Conservation (phyloP, 2,329 filamentous ascomycete species). For the Aureobasidium melanogenum region DNA sequence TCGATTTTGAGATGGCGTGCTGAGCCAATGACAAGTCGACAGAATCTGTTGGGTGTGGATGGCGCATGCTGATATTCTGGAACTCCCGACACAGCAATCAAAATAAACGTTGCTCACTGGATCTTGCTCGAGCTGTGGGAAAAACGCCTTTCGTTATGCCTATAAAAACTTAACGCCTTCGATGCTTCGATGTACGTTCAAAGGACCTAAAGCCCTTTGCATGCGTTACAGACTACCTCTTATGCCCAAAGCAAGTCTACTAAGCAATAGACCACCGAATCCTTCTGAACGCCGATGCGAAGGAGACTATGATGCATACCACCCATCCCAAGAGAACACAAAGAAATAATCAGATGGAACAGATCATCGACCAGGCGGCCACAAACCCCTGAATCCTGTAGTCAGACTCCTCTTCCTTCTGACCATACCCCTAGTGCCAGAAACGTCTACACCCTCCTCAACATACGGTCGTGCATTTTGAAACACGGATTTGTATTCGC, state of each 20-base stretch:
- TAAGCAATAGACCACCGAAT: no score
- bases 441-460: constrained; percentile 15
- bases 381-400: constrained; percentile 21
- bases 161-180: no score
- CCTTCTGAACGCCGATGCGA: no score
- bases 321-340: neutral
- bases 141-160: no score
- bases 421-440: constrained; percentile 20
- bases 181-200: no score
- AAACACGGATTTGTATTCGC: constrained; percentile 35
- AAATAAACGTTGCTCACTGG: no score
- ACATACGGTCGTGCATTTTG: constrained; percentile 19
- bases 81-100: no score
- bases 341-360: neutral
- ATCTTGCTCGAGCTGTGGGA: no score
- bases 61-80: neutral
- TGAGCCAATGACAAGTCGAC: constrained; percentile 9
- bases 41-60: constrained; percentile 4
- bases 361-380: constrained; percentile 15
- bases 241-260: no score
- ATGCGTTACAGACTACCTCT: no score
- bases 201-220: no score
- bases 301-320: no score
- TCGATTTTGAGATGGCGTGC: neutral
- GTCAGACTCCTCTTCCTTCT: constrained; percentile 20